A percentile compares a stretch with the other conserved stretches of the same genome.
Conservation (phyloP, 2,329 filamentous ascomycete genomes). For the Nemania sp. region DNA sequence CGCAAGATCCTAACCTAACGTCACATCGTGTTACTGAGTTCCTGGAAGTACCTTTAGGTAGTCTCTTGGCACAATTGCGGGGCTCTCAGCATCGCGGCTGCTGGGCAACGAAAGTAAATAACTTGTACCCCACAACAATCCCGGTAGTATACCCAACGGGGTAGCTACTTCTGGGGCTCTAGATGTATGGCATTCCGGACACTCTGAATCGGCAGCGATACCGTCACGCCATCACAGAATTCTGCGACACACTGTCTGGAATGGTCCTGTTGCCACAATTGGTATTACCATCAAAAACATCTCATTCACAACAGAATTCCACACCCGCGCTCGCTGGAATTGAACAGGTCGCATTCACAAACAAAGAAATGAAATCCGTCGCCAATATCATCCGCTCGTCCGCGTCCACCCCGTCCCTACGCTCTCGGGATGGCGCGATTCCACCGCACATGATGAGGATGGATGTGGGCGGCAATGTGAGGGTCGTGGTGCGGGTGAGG, state of each 20-base stretch:
- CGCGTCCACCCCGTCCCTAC: conserved; percentile 78
- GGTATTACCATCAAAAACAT: conserved; percentile 47
- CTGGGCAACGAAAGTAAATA: conserved; percentile 33
- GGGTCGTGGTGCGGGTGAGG: conserved; percentile 79
- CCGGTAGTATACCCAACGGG: background rate
- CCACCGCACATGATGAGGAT: conserved; percentile 59
- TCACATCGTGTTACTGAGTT: background rate
- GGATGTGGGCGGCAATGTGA: conserved; percentile 74
- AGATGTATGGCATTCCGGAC: conserved; percentile 35
- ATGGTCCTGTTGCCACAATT: conserved; percentile 48
- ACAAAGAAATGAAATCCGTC: conserved; percentile 21
- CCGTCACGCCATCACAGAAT: conserved; percentile 32
- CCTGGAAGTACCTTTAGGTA: too few relatives aligned
- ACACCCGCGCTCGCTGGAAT: conserved; percentile 34
- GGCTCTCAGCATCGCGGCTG: conserved; percentile 18
- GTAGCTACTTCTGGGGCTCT: background rate
- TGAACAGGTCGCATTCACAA: conserved; percentile 9
- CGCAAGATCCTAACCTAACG: background rate
- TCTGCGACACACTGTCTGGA: conserved; percentile 37
- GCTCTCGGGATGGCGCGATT: conserved; percentile 71
- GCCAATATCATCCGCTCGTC: conserved; percentile 57
- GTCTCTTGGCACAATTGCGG: background rate
- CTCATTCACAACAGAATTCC: conserved; percentile 38
- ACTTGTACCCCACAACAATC: conserved; percentile 28
- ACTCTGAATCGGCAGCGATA: conserved; percentile 32